phyloP scores from a whole-genome alignment of 148 eudicot species.

The Vaccinium vitisidaea region DNA sequence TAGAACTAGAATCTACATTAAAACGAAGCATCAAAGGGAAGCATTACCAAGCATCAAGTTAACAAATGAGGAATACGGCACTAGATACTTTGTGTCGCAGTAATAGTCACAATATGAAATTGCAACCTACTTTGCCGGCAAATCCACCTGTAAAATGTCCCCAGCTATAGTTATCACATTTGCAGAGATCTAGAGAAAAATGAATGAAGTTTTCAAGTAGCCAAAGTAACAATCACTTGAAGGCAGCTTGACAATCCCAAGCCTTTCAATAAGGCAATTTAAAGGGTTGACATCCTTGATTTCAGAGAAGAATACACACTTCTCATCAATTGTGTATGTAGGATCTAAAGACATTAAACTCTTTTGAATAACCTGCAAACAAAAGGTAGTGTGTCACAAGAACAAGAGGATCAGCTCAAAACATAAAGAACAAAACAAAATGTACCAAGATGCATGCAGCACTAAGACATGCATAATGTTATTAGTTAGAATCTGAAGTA shows the following conservation, averaged over 20 bases:
- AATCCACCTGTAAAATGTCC: conserved; percentile 37
- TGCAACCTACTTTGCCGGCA: conserved; percentile 23
- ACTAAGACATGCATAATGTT: too few relatives aligned
- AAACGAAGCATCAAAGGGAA: neutral
- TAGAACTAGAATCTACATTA: neutral
- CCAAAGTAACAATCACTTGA: too few relatives aligned
- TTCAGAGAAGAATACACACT: too few relatives aligned
- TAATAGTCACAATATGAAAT: conserved; percentile 52
- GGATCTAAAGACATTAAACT: neutral
- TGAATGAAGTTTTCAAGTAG: too few relatives aligned
- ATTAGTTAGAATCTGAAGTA: too few relatives aligned
- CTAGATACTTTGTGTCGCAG: neutral
- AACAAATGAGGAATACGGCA: conserved; percentile 20
- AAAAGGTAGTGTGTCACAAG: neutral
- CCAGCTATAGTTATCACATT: neutral
- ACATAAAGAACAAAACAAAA: too few relatives aligned
- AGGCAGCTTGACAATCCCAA: too few relatives aligned
- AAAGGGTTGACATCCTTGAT: too few relatives aligned
- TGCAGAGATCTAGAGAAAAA: neutral
- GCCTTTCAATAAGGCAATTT: too few relatives aligned
- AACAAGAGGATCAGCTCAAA: too few relatives aligned
- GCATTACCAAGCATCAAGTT: conserved; percentile 41
- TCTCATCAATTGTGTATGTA: too few relatives aligned
- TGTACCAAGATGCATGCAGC: too few relatives aligned
- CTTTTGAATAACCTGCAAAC: conserved; percentile 48